Evolutionary conservation across 2,329 filamentous ascomycete species (phyloP).

Genomic region (Fusarium gaditjirri): DNA sequence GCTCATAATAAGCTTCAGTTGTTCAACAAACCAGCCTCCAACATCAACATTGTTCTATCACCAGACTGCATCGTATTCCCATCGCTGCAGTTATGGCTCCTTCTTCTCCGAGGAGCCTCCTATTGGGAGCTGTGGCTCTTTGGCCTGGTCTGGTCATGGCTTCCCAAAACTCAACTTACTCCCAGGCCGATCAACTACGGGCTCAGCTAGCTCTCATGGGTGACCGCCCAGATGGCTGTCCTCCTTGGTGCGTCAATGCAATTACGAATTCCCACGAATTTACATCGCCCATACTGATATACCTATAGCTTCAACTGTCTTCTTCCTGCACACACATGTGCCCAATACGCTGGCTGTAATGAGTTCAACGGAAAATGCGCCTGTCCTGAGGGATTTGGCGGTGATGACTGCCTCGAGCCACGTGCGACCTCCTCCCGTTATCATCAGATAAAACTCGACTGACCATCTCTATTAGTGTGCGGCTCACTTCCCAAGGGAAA

Average conservation of each 20-base stretch:
- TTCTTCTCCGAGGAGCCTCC: conserved; percentile 51
- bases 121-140: conserved; percentile 53
- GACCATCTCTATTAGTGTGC: conserved; percentile 67
- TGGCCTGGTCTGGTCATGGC: conserved; percentile 55
- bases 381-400: conserved; percentile 92
- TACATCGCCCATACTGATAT: conserved; percentile 16
- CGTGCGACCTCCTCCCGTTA: conserved; percentile 55
- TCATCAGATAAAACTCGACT: conserved; percentile 1
- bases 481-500: conserved; percentile 85
- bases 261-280: not conserved
- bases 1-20: conserved; percentile 25
- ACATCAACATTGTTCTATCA: conserved; percentile 30
- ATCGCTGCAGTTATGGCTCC: conserved; percentile 54
- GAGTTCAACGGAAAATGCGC: conserved; percentile 91
- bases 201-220: conserved; percentile 77
- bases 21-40: conserved; percentile 26
- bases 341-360: conserved; percentile 91
- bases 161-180: conserved; percentile 66
- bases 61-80: conserved; percentile 32
- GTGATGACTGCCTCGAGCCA: conserved; percentile 90
- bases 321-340: conserved; percentile 88
- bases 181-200: conserved; percentile 68
- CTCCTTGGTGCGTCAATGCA: conserved; percentile 69
- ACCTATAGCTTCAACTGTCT: conserved; percentile 91
- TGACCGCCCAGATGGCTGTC: conserved; percentile 79